Conservation (phyloP, 371 early-diverging fungal species). For the Encephalitozoon hellem region DNA sequence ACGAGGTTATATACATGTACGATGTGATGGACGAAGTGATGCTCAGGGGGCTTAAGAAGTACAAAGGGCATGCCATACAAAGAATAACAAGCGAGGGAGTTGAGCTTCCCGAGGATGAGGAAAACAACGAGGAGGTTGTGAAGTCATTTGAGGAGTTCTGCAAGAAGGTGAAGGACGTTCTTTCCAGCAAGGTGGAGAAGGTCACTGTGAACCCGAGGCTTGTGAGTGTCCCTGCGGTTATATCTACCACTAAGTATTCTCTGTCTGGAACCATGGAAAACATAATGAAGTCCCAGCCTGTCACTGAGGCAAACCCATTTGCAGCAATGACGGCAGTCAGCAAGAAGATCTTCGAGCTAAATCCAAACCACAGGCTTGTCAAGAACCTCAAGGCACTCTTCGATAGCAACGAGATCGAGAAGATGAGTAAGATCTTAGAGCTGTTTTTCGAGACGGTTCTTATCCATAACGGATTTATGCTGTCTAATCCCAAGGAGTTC, state of each 20-base stretch:
- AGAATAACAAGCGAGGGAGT: conserved; percentile 73
- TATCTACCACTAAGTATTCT: conserved; percentile 67
- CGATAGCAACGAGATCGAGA: conserved; percentile 10
- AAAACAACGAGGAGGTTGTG: conserved; percentile 66
- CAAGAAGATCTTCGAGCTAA: conserved; percentile 57
- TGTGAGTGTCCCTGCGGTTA: conserved; percentile 78
- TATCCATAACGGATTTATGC: conserved; percentile 31
- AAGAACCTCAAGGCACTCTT: conserved; percentile 23
- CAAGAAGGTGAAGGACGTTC: conserved; percentile 65
- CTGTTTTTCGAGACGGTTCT: conserved; percentile 20
- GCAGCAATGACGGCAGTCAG: conserved; percentile 65
- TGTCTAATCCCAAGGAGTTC: conserved; percentile 6
- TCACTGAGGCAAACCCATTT: conserved; percentile 64
- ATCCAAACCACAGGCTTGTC: conserved; percentile 42
- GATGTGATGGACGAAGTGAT: conserved; percentile 85
- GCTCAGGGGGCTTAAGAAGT: conserved; percentile 70
- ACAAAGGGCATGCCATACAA: conserved; percentile 69
- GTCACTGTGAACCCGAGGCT: conserved; percentile 77
- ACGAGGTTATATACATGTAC: conserved; percentile 74
- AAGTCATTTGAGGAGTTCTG: conserved; percentile 66
- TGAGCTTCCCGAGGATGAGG: conserved; percentile 65
- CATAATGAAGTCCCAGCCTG: conserved; percentile 90
- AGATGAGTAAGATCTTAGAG: not conserved
- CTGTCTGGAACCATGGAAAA: conserved; percentile 74
- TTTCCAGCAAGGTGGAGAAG: conserved; percentile 68